Percentiles rank a stretch among this genome's conserved stretches.
Evolutionary conservation across 345 rosid species (phyloP).

Genomic region (Salix purpurea): DNA sequence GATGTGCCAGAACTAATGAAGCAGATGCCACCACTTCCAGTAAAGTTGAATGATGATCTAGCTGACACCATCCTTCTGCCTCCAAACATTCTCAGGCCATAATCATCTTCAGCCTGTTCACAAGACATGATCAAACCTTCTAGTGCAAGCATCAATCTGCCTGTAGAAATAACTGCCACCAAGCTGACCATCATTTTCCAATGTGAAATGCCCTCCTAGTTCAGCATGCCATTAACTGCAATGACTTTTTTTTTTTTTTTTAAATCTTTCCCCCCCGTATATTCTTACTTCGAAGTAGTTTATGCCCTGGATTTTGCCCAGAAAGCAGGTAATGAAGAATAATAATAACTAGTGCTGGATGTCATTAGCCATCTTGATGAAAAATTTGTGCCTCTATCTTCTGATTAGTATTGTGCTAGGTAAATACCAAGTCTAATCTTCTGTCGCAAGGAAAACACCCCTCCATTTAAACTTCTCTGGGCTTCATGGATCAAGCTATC

Average conservation of each 20-base stretch:
- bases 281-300: conserved; percentile 9
- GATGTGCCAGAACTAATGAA: conserved; percentile 56
- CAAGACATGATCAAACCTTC: background rate
- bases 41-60: conserved; percentile 49
- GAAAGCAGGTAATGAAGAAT: background rate
- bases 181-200: conserved; percentile 4
- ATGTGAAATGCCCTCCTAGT: background rate
- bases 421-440: background rate
- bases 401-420: background rate
- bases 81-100: conserved; percentile 17
- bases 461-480: background rate
- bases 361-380: background rate
- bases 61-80: conserved; percentile 38
- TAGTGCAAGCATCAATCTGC: conserved; percentile 19
- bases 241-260: background rate
- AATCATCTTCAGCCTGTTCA: background rate
- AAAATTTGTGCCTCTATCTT: background rate
- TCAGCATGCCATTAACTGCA: conserved; percentile 14
- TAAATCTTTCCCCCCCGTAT: background rate
- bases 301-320: conserved; percentile 1
- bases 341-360: background rate
- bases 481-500: background rate
- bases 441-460: background rate
- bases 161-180: conserved; percentile 5
- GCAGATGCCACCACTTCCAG: conserved; percentile 71